phyloP scores from a whole-genome alignment of 441 rosid species.

The Aquilaria agallochum region DNA sequence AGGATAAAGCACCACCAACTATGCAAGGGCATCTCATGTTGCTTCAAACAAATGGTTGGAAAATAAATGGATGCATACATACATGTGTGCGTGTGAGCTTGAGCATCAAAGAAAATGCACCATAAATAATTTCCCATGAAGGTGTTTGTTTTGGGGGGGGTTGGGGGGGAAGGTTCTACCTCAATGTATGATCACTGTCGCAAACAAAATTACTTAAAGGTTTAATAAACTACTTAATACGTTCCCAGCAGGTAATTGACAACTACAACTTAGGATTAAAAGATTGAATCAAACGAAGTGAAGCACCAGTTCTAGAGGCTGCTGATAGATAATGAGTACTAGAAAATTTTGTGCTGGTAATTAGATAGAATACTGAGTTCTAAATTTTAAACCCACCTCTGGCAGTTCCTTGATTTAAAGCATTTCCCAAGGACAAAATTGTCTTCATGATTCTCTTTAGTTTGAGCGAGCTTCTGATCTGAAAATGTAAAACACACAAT shows the following conservation, averaged over 20 bases:
- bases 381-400: conserved; percentile 61
- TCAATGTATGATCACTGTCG: not conserved
- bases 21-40: no score
- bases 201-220: not conserved
- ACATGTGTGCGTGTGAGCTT: no score
- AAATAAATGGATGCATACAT: no score
- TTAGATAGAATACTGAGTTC: not conserved
- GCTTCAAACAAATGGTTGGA: no score
- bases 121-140: no score
- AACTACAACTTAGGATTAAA: not conserved
- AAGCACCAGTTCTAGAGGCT: conserved; percentile 13
- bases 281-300: not conserved
- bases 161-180: no score
- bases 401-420: conserved; percentile 95
- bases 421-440: conserved; percentile 89
- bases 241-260: not conserved
- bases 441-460: conserved; percentile 94
- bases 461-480: conserved; percentile 67
- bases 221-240: not conserved
- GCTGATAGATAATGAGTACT: not conserved
- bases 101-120: no score
- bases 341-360: not conserved
- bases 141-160: no score
- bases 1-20: no score
- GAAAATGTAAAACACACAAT: conserved; percentile 20